Conservation (phyloP, 495 filamentous ascomycete species). For the Opeltia flavorubescens region DNA sequence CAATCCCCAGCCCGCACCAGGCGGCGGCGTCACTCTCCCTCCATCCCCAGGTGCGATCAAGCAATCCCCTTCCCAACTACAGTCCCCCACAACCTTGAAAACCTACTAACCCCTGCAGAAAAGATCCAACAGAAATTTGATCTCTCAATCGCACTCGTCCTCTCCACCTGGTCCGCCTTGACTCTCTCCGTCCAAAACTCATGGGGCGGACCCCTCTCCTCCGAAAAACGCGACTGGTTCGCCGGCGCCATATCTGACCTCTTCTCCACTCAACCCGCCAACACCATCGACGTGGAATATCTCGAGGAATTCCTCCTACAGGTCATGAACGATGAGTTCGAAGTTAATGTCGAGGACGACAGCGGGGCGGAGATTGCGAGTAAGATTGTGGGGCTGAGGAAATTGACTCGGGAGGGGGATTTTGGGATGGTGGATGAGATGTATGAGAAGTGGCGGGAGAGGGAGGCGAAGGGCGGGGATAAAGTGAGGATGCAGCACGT, state of each 20-base stretch:
- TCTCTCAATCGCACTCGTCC: conserved; percentile 61
- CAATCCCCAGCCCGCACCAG: not conserved
- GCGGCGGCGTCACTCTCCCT: conserved; percentile 14
- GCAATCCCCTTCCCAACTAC: not conserved
- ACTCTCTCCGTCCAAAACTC: conserved; percentile 71
- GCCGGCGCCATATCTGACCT: conserved; percentile 79
- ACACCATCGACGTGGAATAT: conserved; percentile 68
- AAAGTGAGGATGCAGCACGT: conserved; percentile 40
- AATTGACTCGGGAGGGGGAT: conserved; percentile 45
- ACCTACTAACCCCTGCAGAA: conserved; percentile 7
- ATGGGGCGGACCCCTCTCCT: conserved; percentile 76
- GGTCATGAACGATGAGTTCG: conserved; percentile 91
- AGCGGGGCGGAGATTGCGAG: conserved; percentile 60
- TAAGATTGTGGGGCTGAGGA: conserved; percentile 52
- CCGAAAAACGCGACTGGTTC: conserved; percentile 92
- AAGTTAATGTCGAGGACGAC: conserved; percentile 79
- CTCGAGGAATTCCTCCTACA: conserved; percentile 72
- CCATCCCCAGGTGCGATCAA: conserved; percentile 9
- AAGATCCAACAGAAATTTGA: conserved; percentile 49
- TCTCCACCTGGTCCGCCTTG: conserved; percentile 76
- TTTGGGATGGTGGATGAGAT: conserved; percentile 55
- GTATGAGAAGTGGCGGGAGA: conserved; percentile 49
- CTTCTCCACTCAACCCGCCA: conserved; percentile 41
- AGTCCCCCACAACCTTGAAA: not conserved
- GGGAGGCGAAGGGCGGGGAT: conserved; percentile 35